Evolutionary conservation across 768 basidiomycete genomes (phyloP), one percentile per base, ranked within the genome.

Genomic region (Clathrus columnatus): DNA sequence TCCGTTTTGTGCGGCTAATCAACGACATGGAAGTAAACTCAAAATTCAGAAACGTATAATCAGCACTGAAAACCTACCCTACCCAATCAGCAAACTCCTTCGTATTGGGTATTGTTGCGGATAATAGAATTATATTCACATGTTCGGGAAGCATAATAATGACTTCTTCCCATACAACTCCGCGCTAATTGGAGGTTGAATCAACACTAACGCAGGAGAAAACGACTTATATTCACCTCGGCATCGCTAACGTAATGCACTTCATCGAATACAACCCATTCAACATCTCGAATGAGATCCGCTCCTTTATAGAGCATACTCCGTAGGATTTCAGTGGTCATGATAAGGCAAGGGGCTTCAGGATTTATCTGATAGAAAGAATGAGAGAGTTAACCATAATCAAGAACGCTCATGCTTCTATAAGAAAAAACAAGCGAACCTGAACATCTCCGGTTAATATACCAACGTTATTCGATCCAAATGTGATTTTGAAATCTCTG

Each of bases 101-200:
- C 11, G 94, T 91, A 64, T 99, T 99, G 7, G 96, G 94, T 0
- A 99, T 95, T 1, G 96, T 99, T 7, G 96, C 96, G 2, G 94
- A 97, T 16, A 99, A 75, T 43, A 99, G 74, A 54, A 99, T 97
- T 64, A 99, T 98, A 68, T 88, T 95, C 67, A 98, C 88, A 69
- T 99, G 95, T 61, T 98, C 96, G 0, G 96, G 96, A 11, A 99
- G 76, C 93, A 99, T 97, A 68, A 99, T 99, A 61, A 99, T 99
- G 24, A 99, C 95, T 71, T 99, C 95, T 70, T 99, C 95, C 96
- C 96, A 99, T 11, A 99, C 96, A 17, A 99, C 96, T 41, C 96
- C 96, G 65, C 96, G 80, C 95, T 97, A 65, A 42, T 44, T 16
- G 27, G 49, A 30, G 24, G 20, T 2, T n/a, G 8, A 7, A 11